These are phyloP conservation scores for Pseudogymnoascus sp. DNA, from an alignment of 2,329 filamentous ascomycete species.

Conservation along the genomic window DNA sequence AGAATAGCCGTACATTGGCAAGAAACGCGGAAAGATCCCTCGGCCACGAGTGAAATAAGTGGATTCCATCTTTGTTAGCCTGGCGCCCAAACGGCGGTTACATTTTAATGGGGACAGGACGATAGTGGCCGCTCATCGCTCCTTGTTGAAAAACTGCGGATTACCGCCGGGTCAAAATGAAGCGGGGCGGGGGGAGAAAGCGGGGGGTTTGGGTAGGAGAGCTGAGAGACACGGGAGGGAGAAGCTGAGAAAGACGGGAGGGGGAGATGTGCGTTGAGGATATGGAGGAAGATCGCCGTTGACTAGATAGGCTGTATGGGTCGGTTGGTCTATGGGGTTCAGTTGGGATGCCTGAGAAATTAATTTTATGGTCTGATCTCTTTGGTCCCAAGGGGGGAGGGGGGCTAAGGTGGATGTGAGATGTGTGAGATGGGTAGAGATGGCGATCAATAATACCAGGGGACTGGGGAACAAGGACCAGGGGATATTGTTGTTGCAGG, in stretches of 20 bases:
- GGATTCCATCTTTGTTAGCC: not conserved
- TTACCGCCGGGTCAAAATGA: not conserved
- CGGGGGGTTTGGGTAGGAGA: not conserved
- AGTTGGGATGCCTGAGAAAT: not conserved
- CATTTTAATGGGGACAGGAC: not conserved
- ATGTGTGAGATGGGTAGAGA: not conserved
- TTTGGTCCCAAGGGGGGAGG: not conserved
- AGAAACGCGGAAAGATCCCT: not conserved
- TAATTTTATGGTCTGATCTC: not conserved
- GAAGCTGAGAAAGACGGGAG: not conserved
- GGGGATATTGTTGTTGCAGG: not conserved
- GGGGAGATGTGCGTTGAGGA: not conserved
- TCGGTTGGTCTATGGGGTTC: not conserved
- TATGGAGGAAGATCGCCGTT: not conserved
- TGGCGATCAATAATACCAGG: slow-evolving; percentile 3
- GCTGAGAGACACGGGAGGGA: not conserved
- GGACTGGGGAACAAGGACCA: not conserved
- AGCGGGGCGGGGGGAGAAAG: not conserved
- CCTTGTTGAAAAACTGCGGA: not conserved
- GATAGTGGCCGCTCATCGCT: not conserved
- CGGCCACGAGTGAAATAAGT: slow-evolving; percentile 4
- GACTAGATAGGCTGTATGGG: not conserved
- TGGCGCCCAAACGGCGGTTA: not conserved
- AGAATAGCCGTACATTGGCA: not conserved
- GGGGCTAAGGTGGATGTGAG: not conserved